Base-by-base conservation (phyloP, 2,329 filamentous ascomycete genomes). In the Tolypocladium tropicale region DNA sequence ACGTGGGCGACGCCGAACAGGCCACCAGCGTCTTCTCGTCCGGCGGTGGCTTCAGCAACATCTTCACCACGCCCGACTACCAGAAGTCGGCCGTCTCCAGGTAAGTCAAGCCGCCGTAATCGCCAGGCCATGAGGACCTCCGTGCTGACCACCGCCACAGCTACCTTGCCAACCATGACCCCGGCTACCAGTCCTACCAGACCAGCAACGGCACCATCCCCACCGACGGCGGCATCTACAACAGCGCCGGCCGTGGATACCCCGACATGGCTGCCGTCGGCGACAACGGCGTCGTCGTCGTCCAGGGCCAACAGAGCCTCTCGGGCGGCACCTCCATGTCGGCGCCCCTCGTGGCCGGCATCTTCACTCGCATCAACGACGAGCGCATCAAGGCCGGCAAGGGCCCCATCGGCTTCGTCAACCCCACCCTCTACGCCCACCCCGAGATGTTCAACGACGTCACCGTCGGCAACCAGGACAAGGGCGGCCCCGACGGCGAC, bases 41-140 rank as follows among this genome's bases (percentile, higher is more conserved):
- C 4, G 74, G 75, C 7, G 76, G 77, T 21, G 77, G 77, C 16
- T 79, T 80, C 66, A 74, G 70, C 59, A 77, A 79, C 62, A 69
- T 77, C 61, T 80, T 78, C 57, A 60, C 69, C 1, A 61, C 75
- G 3, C 78, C 79, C 0, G 60, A 64, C 16, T 82, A 81, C 64
- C 79, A 82, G 60, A 62, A 66, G 10, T 56, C 61, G 0, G 73
- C 61, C 2, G 55, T 63, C 16, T 32, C 54, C 3, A 56, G 53
- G 18, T 62, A 60, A 41, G 57, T 63, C 21, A 5, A 9, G 10
- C 2, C 23, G 33, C 4, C 10, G 23, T 43, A 2, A n/a, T 43
- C 41, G 41, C 23, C 23, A 6, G 14, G 16, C 23, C 23, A 18
- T 3, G 2, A 46, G n/a, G n/a, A n/a, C n/a, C 2, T 25, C 43